Evolutionary conservation across 2,329 filamentous ascomycete genomes (phyloP), one percentile per base, ranked within the genome.

Genomic region (Zalaria obscura): DNA sequence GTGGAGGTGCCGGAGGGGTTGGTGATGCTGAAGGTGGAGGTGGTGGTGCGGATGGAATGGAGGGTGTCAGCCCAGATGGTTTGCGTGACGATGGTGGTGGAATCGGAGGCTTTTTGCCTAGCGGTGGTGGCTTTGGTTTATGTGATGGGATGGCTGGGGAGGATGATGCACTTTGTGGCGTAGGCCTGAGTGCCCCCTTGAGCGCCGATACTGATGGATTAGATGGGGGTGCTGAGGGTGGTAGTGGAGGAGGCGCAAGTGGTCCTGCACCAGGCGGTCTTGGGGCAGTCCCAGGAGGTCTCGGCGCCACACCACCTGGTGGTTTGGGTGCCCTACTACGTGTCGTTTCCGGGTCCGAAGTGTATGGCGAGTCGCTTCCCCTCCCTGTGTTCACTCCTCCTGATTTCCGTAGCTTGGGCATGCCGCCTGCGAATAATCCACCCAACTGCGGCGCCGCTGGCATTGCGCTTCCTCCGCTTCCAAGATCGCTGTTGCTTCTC

Each of bases 321-420:
- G 50, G 47, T 38, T 42, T 47, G 37, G 63, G 44, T 27, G 54
- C 47, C 8, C 46, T 41, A 36, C 41, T 57, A 9, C 72, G 75
- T 34, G 69, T 61, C 59, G 73, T 70, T 55, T 87, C 86, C n/a
- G 83, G 76, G 56, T 94, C 88, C 45, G 85, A 88, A 40, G 81
- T 64, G 56, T 89, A 89, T 45, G 84, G 78, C 28, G 85, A 76
- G 48, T 78, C 78, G 47, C 68, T 69, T 50, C 73, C 77, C 49
- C 81, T 82, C 33, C 64, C 64, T 35, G 68, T 68, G 40, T 67
- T 65, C 28, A 70, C 60, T 38, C 84, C 88, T 42, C 86, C 83
- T 3, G 80, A 74, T 67, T 93, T 95, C 60, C 84, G 83, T 55
- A 98, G 60, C 65, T 95, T 96, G 3, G 91, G 91, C 76, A 96